Base-by-base conservation (phyloP, 768 basidiomycete species). In the Podaxis sp. region DNA sequence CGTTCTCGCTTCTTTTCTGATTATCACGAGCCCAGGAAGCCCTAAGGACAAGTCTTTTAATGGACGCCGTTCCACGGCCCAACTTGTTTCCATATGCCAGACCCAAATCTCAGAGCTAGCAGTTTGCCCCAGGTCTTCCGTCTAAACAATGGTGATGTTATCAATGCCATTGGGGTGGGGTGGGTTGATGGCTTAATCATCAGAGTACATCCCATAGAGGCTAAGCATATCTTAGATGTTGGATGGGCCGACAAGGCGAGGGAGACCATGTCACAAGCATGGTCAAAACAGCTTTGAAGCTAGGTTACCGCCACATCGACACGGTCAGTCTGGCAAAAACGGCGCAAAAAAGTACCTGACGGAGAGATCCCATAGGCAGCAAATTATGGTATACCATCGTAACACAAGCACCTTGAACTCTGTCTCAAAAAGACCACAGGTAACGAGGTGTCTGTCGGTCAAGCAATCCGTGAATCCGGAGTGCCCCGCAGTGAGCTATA, bases 401-500 rank as follows among this genome's bases (percentile, higher is more conserved):
- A 47, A 21, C 37, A 14, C 55, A 51, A 46, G 66, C 63, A 37
- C 57, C 56, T 62, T 52, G 36, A 25, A 25, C 27, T 9, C 4
- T 38, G 25, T 52, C 25, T 50, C 56, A 63, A 28, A n/a, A 37
- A 2, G 9, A 25, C 16, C 13, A 38, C 55, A 72, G 72, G 68
- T 3, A 70, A 76, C 42, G 78, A 78, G 61, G 65, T 65, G 35
- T 70, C 70, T 25, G 77, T 79, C 1, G 78, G 79, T 1, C 56
- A 66, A 36, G 77, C 72, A 2, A 71, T 82, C 55, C 69, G 69
- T 38, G 73, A 73, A 38, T 77, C 76, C 6, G 75, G 73, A 2
- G 61, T 80, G 25, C 71, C 77, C 4, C 73, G 81, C 21, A 65
- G 69, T 23, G 71, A 78, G 42, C 51, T 79, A 16, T 78, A 72